Evolutionary conservation across 164 flowering plant genomes (phyloP).

Genomic region (Nymphaea thermarum): DNA sequence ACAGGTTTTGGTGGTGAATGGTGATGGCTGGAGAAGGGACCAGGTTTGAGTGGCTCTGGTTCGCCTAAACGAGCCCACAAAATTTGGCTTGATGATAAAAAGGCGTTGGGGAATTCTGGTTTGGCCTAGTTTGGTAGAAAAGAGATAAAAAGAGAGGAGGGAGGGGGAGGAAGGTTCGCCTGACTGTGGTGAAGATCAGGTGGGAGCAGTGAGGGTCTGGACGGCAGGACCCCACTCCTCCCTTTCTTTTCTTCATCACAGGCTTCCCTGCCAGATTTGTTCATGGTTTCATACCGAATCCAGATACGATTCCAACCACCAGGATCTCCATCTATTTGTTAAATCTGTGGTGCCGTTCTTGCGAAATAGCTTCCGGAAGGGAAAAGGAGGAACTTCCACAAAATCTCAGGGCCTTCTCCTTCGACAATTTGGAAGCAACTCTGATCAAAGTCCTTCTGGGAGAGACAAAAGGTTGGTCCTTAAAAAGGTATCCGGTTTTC

Average conservation of each 20-base stretch:
- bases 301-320: neutral
- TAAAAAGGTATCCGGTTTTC: neutral
- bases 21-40: neutral
- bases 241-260: neutral
- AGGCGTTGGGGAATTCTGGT: neutral
- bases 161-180: neutral
- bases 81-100: no score
- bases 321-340: neutral
- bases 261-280: neutral
- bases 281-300: neutral
- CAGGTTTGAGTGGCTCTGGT: neutral
- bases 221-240: neutral
- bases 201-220: neutral
- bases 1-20: neutral
- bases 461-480: neutral
- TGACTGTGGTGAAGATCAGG: neutral
- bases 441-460: neutral
- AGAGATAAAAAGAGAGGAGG: neutral
- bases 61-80: neutral
- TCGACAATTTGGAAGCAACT: neutral
- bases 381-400: neutral
- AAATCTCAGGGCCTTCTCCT: neutral
- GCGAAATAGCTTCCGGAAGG: neutral
- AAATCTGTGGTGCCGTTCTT: neutral
- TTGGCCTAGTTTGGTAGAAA: neutral